Conservation (phyloP, 805 yeast species). For the Vanderwaltozyma polyspora region DNA sequence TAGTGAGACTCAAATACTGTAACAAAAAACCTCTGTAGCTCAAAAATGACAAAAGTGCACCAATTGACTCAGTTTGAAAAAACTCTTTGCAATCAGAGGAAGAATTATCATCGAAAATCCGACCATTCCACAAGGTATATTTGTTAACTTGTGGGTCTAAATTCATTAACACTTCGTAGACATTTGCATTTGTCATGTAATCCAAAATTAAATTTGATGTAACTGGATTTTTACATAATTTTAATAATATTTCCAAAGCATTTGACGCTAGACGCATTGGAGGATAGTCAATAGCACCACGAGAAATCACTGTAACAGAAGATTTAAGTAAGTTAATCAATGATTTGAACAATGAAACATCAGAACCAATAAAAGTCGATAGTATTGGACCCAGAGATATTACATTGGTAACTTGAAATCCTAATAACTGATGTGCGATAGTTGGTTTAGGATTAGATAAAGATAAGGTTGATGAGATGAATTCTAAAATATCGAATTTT, state of each 20-base stretch:
- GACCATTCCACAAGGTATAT: constrained; percentile 44
- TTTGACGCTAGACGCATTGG: constrained; percentile 49
- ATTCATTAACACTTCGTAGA: constrained; percentile 41
- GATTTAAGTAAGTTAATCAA: constrained; percentile 40
- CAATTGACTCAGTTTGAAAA: constrained; percentile 28
- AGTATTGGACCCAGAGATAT: constrained; percentile 38
- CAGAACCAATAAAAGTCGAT: constrained; percentile 42
- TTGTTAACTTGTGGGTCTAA: constrained; percentile 45
- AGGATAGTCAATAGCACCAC: constrained; percentile 35
- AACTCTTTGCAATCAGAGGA: constrained; percentile 29
- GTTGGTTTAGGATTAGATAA: constrained; percentile 34
- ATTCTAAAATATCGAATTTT: constrained; percentile 50
- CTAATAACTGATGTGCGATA: constrained; percentile 66
- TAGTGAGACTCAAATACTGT: constrained; percentile 58
- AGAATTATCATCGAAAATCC: constrained; percentile 27
- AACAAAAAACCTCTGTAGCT: constrained; percentile 49
- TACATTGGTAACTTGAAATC: constrained; percentile 48
- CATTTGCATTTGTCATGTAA: constrained; percentile 39
- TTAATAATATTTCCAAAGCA: constrained; percentile 50
- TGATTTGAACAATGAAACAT: constrained; percentile 44
- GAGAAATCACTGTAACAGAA: constrained; percentile 34
- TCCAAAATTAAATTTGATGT: constrained; percentile 42
- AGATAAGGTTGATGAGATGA: constrained; percentile 40
- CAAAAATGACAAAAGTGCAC: constrained; percentile 51
- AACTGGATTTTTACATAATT: constrained; percentile 45